Percentiles rank a stretch among this genome's conserved stretches.
These are phyloP conservation scores for Eucalyptus sideroxylon DNA, from an alignment of 345 rosid genomes.

Conservation along the genomic window DNA sequence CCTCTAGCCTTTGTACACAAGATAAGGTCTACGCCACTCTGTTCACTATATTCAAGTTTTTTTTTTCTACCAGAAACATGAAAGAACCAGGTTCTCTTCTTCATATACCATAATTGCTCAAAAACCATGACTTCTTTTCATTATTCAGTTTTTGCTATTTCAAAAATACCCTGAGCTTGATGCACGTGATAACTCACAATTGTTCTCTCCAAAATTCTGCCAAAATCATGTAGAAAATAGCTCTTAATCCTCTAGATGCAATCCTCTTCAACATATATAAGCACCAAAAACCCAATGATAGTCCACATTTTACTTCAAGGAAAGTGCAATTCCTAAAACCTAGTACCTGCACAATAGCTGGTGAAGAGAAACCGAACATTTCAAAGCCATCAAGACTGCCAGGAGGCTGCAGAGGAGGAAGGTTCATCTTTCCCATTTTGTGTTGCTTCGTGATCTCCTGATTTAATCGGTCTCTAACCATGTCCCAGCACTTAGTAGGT, in stretches of 20 bases:
- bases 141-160: not conserved
- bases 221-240: not conserved
- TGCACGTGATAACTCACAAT: not conserved
- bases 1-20: not conserved
- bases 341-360: conserved; percentile 84
- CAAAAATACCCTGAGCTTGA: not conserved
- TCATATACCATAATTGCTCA: not conserved
- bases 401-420: conserved; percentile 91
- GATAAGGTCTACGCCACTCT: not conserved
- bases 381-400: conserved; percentile 97
- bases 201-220: not conserved
- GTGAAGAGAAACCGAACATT: conserved; percentile 95
- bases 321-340: not conserved
- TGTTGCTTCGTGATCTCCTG: conserved; percentile 86
- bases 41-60: not conserved
- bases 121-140: not conserved
- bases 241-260: not conserved
- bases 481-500: conserved; percentile 92
- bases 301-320: not conserved
- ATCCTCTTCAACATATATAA: not conserved
- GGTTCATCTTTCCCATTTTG: conserved; percentile 59
- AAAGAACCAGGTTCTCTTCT: not conserved
- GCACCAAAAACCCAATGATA: not conserved
- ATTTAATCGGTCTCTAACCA: conserved; percentile 93
- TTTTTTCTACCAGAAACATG: not conserved